Conservation (phyloP, 2,329 filamentous ascomycete genomes). For the Cladophialophora immunda region DNA sequence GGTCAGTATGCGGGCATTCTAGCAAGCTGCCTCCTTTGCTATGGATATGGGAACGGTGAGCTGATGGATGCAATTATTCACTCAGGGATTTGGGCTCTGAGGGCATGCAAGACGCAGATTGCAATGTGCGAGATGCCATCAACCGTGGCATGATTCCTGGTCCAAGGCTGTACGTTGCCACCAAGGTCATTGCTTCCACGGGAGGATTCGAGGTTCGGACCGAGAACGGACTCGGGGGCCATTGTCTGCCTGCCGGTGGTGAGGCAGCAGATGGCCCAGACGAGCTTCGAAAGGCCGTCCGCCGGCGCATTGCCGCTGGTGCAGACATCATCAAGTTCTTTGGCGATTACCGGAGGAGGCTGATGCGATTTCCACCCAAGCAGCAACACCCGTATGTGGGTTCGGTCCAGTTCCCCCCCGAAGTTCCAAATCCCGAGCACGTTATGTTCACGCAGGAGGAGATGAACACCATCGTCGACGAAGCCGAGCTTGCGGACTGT, state of each 20-base stretch:
- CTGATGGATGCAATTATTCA: too few species aligned
- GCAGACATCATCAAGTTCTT: conserved; percentile 64
- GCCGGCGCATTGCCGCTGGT: conserved; percentile 57
- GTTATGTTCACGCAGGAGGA: conserved; percentile 29
- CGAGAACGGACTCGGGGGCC: conserved; percentile 51
- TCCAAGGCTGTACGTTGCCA: conserved; percentile 65
- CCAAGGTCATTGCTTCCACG: conserved; percentile 58
- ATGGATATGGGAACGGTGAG: too few species aligned
- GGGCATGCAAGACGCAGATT: conserved; percentile 60
- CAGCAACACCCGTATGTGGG: conserved; percentile 42
- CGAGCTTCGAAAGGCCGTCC: conserved; percentile 57
- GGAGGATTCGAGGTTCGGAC: conserved; percentile 60
- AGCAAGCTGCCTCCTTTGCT: too few species aligned
- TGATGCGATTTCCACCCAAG: conserved; percentile 53
- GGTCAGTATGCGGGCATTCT: conserved; percentile 38
- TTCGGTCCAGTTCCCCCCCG: conserved; percentile 26
- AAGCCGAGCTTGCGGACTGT: background rate
- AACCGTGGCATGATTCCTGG: conserved; percentile 64
- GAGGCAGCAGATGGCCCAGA: conserved; percentile 60
- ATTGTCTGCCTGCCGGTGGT: conserved; percentile 47
- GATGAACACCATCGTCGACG: conserved; percentile 33
- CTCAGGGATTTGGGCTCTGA: conserved; percentile 62
- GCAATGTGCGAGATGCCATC: conserved; percentile 62
- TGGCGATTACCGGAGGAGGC: conserved; percentile 58
- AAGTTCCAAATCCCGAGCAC: conserved; percentile 23